Conservation (phyloP, 805 yeast genomes). For the Metschnikowia peoriensis region DNA sequence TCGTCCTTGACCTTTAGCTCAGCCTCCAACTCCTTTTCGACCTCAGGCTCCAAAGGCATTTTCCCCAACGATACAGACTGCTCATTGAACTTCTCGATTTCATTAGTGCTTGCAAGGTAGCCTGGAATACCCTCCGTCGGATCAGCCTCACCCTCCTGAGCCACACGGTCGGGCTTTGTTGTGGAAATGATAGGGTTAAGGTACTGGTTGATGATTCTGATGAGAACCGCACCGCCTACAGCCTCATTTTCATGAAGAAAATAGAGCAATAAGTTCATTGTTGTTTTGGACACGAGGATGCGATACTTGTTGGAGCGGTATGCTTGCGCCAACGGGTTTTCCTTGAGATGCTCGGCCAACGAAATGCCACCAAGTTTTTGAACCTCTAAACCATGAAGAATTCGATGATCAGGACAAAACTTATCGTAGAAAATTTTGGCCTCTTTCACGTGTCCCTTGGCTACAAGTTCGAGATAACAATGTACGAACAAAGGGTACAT, state of each 20-base stretch:
- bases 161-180: slow-evolving; percentile 38
- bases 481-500: slow-evolving; percentile 93
- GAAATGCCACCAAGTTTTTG: slow-evolving; percentile 70
- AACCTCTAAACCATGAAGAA: slow-evolving; percentile 77
- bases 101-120: slow-evolving; percentile 40
- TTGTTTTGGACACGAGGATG: slow-evolving; percentile 75
- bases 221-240: slow-evolving; percentile 84
- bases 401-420: slow-evolving; percentile 67
- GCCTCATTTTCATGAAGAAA: slow-evolving; percentile 90
- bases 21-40: slow-evolving; percentile 77
- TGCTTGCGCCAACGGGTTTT: slow-evolving; percentile 76
- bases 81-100: slow-evolving; percentile 60
- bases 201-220: slow-evolving; percentile 82
- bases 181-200: slow-evolving; percentile 52
- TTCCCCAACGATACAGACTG: slow-evolving; percentile 79
- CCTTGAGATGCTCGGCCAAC: slow-evolving; percentile 75
- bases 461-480: slow-evolving; percentile 74
- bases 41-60: slow-evolving; percentile 83
- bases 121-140: slow-evolving; percentile 54
- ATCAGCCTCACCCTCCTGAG: slow-evolving; percentile 47
- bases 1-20: slow-evolving; percentile 81
- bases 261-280: slow-evolving; percentile 78
- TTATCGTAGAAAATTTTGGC: slow-evolving; percentile 77
- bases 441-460: slow-evolving; percentile 54
- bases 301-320: slow-evolving; percentile 73